phyloP scores from a whole-genome alignment of 495 filamentous ascomycete species.

The Pseudotulostoma volvatum region DNA sequence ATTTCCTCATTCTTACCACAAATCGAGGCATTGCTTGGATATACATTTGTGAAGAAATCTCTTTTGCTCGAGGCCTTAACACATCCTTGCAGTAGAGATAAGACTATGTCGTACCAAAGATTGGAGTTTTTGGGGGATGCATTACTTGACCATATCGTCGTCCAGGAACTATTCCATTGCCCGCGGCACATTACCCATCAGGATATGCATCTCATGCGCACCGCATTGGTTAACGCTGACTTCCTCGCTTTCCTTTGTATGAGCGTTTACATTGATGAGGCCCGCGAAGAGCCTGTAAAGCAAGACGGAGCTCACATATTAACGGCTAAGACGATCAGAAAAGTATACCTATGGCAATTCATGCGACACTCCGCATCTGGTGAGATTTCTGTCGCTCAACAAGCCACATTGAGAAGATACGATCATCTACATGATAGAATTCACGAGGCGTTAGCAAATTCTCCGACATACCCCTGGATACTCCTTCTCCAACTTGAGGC shows the following conservation, averaged over 20 bases:
- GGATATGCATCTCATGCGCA: constrained; percentile 57
- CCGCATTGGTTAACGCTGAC: constrained; percentile 66
- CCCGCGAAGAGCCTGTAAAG: constrained; percentile 7
- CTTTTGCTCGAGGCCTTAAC: constrained; percentile 77
- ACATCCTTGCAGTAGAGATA: constrained; percentile 44
- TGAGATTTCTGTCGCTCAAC: constrained; percentile 15
- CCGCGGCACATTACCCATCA: constrained; percentile 35
- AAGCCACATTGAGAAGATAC: constrained; percentile 32
- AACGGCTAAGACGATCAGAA: constrained; percentile 4
- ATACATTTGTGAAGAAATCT: constrained; percentile 51
- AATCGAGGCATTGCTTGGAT: constrained; percentile 46
- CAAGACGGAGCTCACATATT: constrained; percentile 7
- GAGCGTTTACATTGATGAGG: constrained; percentile 14
- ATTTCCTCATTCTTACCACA: constrained; percentile 13
- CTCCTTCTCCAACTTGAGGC: constrained; percentile 45
- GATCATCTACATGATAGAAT: constrained; percentile 32
- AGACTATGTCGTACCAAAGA: constrained; percentile 56
- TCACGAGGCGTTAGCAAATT: constrained; percentile 26
- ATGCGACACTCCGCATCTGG: constrained; percentile 29
- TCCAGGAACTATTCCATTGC: constrained; percentile 32
- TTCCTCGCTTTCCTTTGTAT: constrained; percentile 80
- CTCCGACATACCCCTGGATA: constrained; percentile 55
- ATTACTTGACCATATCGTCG: constrained; percentile 65
- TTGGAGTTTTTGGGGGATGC: constrained; percentile 87
- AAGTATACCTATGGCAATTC: constrained; percentile 47